These are phyloP conservation scores for Jimgerdemannia lactiflua DNA, from an alignment of 192 early-diverging fungal species.

Conservation along the genomic window DNA sequence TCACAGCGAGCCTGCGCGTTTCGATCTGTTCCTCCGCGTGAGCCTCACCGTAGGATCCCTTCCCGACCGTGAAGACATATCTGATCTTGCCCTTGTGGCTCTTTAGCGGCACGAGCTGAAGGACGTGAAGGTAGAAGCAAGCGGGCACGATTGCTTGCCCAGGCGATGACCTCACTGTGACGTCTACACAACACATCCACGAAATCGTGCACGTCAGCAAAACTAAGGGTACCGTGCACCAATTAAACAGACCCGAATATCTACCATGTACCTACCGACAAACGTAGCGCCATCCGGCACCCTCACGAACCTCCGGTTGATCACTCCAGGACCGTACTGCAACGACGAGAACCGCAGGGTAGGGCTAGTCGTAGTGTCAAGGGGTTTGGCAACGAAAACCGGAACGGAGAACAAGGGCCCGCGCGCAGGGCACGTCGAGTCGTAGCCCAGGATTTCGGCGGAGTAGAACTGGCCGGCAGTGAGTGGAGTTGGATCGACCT, in stretches of 20 bases:
- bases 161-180: slow-evolving; percentile 36
- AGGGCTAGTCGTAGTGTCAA: slow-evolving; percentile 23
- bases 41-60: slow-evolving; percentile 58
- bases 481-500: slow-evolving; percentile 81
- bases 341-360: slow-evolving; percentile 54
- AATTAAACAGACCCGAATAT: background rate
- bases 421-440: slow-evolving; percentile 64
- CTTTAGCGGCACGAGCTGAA: slow-evolving; percentile 76
- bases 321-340: slow-evolving; percentile 70
- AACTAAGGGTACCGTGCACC: too few species aligned
- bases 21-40: slow-evolving; percentile 55
- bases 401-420: slow-evolving; percentile 87
- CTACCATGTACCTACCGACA: slow-evolving; percentile 46
- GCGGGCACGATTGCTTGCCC: slow-evolving; percentile 49
- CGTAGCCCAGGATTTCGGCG: slow-evolving; percentile 76
- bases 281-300: slow-evolving; percentile 86
- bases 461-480: slow-evolving; percentile 73
- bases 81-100: slow-evolving; percentile 57
- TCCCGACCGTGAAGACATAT: slow-evolving; percentile 53
- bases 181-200: slow-evolving; percentile 9
- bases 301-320: slow-evolving; percentile 76
- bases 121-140: slow-evolving; percentile 61
- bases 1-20: slow-evolving; percentile 53
- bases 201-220: too few species aligned
- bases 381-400: slow-evolving; percentile 85